Base-by-base conservation (phyloP, 768 basidiomycete species). In the Phlebiopsis flavidoalba region DNA sequence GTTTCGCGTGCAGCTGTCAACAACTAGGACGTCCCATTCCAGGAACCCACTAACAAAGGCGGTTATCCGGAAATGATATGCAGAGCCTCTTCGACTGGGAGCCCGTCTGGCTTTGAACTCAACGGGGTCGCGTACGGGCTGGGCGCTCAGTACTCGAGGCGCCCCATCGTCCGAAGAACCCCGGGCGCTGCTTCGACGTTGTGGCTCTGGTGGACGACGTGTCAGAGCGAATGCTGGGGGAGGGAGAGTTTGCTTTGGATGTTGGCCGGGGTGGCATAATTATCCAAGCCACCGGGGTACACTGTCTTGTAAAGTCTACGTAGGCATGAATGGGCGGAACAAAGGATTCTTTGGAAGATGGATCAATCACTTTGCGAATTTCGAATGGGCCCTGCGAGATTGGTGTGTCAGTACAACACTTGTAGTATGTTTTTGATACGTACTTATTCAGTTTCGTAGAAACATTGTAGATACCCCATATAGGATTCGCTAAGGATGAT, bases 381-480 rank as follows among this genome's bases (percentile, higher is more conserved):
- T 90, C 1, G 86, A 82, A 66, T 91, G 87, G 12, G 89, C 89
- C 63, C 83, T 83, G 59, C 52, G 26, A 22, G 62, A 61, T 22
- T 31, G n/a, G n/a, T n/a, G 21, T 57, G 7, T 46, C 17, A 49
- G 35, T 24, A 19, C 45, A 35, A 35, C 3, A 35, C 35, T 8
- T 22, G 26, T 6, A 35, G 19, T 15, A 19, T 1, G 21, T 12
- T 35, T 4, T 8, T 10, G 21, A 21, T 24, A 61, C 77, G 66
- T 64, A 77, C 85, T 77, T 87, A 65, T 88, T 89, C 50, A 88
- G 70, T 5, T n/a, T 79, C 79, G 71, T 71, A 90, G 83, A 91
- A 77, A 75, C 88, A 91, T 65, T 90, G 88, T 8, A 91, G 65
- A 69, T 91, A 91, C 36, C 89, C 90, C 77, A 82, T 84, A 70